Conservation (phyloP, 1,284 basidiomycete species). For the Takashimella tepidaria region DNA sequence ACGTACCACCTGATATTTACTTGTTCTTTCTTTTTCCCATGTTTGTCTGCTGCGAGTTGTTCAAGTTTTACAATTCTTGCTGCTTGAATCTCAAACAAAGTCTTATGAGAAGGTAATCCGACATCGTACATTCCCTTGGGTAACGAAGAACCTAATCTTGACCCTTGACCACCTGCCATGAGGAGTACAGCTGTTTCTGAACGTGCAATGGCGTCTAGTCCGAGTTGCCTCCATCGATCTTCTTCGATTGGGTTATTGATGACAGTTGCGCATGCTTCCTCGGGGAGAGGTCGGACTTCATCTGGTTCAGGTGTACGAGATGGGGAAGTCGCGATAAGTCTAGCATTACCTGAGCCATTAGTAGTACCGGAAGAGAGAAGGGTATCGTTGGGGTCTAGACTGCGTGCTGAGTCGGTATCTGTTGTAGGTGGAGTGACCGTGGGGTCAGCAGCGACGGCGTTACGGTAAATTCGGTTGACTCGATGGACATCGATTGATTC, state of each 20-base stretch:
- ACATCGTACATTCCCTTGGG: constrained; percentile 99
- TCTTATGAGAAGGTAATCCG: constrained; percentile 83
- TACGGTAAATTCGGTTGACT: constrained; percentile 81
- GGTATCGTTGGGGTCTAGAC: not conserved
- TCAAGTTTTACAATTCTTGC: constrained; percentile 85
- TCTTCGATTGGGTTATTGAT: constrained; percentile 57
- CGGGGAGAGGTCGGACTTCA: constrained; percentile 61
- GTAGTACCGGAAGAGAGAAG: not conserved
- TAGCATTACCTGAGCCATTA: not conserved
- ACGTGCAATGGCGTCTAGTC: constrained; percentile 72
- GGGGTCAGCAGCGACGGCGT: constrained; percentile 67
- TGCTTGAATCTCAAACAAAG: constrained; percentile 94
- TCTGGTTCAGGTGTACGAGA: constrained; percentile 28
- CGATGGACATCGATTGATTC: constrained; percentile 77
- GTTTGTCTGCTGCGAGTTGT: constrained; percentile 60
- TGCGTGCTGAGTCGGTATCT: constrained; percentile 44
- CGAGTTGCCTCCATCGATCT: constrained; percentile 64
- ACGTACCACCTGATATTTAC: constrained; percentile 89
- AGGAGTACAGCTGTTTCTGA: constrained; percentile 88
- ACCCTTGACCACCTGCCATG: constrained; percentile 98
- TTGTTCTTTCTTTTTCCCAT: constrained; percentile 54
- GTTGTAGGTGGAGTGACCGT: constrained; percentile 32
- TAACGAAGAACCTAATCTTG: constrained; percentile 80
- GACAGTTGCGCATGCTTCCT: constrained; percentile 62
- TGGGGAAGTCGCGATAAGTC: constrained; percentile 18